Conservation (phyloP, 179 eudicot species). For the Heliamphora pulchella region DNA sequence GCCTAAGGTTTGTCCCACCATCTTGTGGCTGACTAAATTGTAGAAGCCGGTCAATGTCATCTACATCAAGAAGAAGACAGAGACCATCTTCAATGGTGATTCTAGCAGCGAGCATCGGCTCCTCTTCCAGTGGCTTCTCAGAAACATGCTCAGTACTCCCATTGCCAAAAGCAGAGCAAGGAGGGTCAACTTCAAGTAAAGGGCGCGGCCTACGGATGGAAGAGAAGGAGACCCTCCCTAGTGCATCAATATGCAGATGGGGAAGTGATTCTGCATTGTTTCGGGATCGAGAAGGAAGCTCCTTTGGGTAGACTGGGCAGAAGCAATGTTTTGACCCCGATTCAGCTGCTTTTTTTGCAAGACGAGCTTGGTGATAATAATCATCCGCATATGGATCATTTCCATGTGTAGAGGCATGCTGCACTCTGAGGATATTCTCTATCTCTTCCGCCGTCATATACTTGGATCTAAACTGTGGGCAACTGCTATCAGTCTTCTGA, state of each 20-base stretch:
- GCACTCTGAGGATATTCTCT: slow-evolving; percentile 78
- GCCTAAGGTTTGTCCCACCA: slow-evolving; percentile 63
- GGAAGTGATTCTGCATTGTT: slow-evolving; percentile 66
- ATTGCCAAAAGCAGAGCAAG: slow-evolving; percentile 39
- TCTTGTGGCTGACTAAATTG: slow-evolving; percentile 71
- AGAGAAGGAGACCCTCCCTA: slow-evolving; percentile 75
- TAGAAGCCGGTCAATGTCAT: slow-evolving; percentile 79
- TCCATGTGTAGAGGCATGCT: slow-evolving; percentile 80
- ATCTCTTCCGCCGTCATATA: slow-evolving; percentile 82
- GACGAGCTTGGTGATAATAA: slow-evolving; percentile 93
- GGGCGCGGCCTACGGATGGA: slow-evolving; percentile 83
- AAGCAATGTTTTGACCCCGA: slow-evolving; percentile 64
- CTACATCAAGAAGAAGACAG: slow-evolving; percentile 77
- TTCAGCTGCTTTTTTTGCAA: slow-evolving; percentile 54
- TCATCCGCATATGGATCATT: slow-evolving; percentile 90
- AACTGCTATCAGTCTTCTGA: slow-evolving; percentile 43
- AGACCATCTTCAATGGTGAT: slow-evolving; percentile 84
- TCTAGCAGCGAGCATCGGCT: slow-evolving; percentile 96
- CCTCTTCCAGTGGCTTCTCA: slow-evolving; percentile 82
- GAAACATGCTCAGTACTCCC: slow-evolving; percentile 35
- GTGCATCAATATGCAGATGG: slow-evolving; percentile 79
- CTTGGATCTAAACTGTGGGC: slow-evolving; percentile 70
- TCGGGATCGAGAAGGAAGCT: slow-evolving; percentile 57
- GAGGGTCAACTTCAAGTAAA: slow-evolving; percentile 76
- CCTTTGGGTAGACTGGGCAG: slow-evolving; percentile 68